phyloP scores from a whole-genome alignment of 1,284 basidiomycete species.

The Marasmius sp. region DNA sequence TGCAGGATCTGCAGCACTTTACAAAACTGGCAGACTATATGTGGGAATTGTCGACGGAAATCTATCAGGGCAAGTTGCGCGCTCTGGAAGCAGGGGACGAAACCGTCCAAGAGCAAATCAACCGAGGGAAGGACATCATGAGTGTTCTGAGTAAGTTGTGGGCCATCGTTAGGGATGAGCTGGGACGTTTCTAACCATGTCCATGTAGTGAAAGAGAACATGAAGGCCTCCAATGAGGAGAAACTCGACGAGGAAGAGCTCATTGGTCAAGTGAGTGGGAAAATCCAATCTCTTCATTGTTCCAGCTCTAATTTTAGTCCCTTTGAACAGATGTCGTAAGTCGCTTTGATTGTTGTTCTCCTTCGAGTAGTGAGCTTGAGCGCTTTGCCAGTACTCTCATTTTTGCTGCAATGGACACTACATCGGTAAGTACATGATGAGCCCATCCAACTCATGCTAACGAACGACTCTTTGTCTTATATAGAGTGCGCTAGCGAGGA shows the following conservation, averaged over 20 bases:
- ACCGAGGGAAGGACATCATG: constrained; percentile 44
- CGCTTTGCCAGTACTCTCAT: constrained; percentile 22
- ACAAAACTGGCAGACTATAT: constrained; percentile 38
- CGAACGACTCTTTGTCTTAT: not conserved
- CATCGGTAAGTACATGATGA: constrained; percentile 14
- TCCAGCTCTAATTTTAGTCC: not conserved
- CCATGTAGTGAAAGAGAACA: constrained; percentile 31
- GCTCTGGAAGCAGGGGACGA: constrained; percentile 35
- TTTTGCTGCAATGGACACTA: constrained; percentile 32
- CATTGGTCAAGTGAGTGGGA: constrained; percentile 21
- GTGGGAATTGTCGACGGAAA: constrained; percentile 32
- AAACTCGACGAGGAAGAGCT: constrained; percentile 32
- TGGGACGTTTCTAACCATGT: not conserved
- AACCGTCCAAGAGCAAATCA: constrained; percentile 28
- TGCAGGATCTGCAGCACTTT: constrained; percentile 29
- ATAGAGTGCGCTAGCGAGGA: constrained; percentile 21
- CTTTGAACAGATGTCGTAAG: constrained; percentile 11
- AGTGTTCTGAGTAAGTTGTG: constrained; percentile 40
- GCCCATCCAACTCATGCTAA: not conserved
- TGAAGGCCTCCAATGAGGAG: constrained; percentile 29
- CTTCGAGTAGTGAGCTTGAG: not conserved
- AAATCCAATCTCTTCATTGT: not conserved
- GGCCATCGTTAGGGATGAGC: not conserved
- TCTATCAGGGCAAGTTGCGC: constrained; percentile 38
- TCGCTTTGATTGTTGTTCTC: not conserved